Evolutionary conservation across 2,329 filamentous ascomycete species (phyloP), one percentile per base, ranked within the genome.

Genomic region (Curvularia verruculosa): DNA sequence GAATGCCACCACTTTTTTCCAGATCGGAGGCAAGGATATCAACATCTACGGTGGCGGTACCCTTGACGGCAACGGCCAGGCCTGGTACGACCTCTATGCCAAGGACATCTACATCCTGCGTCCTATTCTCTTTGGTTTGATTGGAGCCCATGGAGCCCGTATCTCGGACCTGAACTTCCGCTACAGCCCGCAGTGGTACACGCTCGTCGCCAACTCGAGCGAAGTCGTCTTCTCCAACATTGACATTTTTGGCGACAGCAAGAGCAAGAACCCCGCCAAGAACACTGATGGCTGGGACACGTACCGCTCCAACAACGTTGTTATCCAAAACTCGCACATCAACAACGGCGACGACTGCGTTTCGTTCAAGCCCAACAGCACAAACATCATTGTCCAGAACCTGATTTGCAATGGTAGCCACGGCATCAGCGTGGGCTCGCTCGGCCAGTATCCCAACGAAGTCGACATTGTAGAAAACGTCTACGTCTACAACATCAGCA

Each of bases 311-410:
- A 76, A 80, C 23, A 82, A 84, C 48, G 81, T 90, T 34, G 83
- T 87, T 0, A 89, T 90, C 34, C 87, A 90, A 66, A 85, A 90
- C 69, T 89, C 85, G 0, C 74, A 83, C 24, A 83, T 87, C 61
- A 80, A 84, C 71, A 89, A 89, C 64, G 85, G 85, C 34, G 87
- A 90, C 69, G 86, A 91, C 70, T 91, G 89, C 58, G 86, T 91
- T 12, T 87, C 87, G 0, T 90, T 91, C 81, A 91, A 91, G 75
- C 88, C 88, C 18, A 91, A 90, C 72, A 87, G 83, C 65, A 90
- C 87, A 41, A 83, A 89, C 61, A 84, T 90, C 7, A 73, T 90
- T 3, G 83, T 90, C 5, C 87, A 90, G 70, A 86, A 87, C 59
- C 76, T 91, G 3, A 76, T 80, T 57, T 91, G 88, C 75, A 88